Conservation (phyloP, 75 land plant genomes). For the Picea glauca region DNA sequence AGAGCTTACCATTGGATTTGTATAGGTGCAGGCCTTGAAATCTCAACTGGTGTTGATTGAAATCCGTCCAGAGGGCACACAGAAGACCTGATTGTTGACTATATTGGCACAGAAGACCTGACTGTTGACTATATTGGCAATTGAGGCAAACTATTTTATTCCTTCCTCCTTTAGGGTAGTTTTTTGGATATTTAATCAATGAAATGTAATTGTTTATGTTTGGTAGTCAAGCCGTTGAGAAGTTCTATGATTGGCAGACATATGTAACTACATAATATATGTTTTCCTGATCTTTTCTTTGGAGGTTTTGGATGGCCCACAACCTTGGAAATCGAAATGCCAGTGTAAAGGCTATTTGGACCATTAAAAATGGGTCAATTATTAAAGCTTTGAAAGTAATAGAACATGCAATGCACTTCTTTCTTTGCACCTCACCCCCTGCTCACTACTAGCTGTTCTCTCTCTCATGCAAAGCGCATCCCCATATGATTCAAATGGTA, state of each 20-base stretch:
- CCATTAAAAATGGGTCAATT: no score
- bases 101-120: not conserved
- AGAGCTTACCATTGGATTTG: not conserved
- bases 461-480: no score
- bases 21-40: not conserved
- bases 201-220: not conserved
- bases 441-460: no score
- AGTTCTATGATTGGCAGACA: constrained; percentile 4
- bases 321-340: no score
- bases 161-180: not conserved
- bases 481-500: no score
- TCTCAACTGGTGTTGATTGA: not conserved
- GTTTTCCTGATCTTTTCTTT: no score
- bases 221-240: not conserved
- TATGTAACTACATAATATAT: no score
- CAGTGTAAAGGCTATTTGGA: no score
- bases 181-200: not conserved
- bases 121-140: not conserved
- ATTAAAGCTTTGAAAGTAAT: no score
- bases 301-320: no score
- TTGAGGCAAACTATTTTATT: not conserved
- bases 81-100: not conserved
- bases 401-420: no score
- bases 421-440: no score
- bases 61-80: not conserved